phyloP scores from a whole-genome alignment of 805 yeast genomes.

The Candida ovalis region DNA sequence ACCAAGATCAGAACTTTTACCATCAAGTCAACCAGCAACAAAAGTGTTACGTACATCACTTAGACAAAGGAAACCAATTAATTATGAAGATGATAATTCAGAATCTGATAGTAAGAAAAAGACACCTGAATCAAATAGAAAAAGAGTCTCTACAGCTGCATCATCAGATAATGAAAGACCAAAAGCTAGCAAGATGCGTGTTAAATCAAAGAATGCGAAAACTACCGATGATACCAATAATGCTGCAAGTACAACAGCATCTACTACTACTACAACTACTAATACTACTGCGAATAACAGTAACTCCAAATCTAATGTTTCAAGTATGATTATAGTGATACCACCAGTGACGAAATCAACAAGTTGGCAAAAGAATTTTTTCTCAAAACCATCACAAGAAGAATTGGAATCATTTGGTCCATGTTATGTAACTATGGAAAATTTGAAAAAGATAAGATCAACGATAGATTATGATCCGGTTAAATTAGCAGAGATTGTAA shows the following conservation, averaged over 20 bases:
- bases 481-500: slow-evolving; percentile 10
- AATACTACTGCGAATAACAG: neutral
- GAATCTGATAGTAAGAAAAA: neutral
- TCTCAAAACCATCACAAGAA: slow-evolving; percentile 1
- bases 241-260: neutral
- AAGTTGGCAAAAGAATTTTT: slow-evolving; percentile 1
- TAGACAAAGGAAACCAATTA: neutral
- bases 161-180: neutral
- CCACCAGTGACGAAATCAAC: neutral
- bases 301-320: neutral
- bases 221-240: neutral
- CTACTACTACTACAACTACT: no score
- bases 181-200: neutral
- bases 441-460: slow-evolving; percentile 13
- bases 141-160: neutral
- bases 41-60: neutral
- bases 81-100: neutral
- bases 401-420: slow-evolving; percentile 9
- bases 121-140: neutral
- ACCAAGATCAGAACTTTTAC: neutral
- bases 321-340: neutral
- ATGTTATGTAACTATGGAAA: slow-evolving; percentile 21
- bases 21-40: neutral
- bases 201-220: neutral
- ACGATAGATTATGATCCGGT: slow-evolving; percentile 10